Evolutionary conservation across 768 basidiomycete species (phyloP), one percentile per base, ranked within the genome.

Genomic region (Infundibulicybe gibba): DNA sequence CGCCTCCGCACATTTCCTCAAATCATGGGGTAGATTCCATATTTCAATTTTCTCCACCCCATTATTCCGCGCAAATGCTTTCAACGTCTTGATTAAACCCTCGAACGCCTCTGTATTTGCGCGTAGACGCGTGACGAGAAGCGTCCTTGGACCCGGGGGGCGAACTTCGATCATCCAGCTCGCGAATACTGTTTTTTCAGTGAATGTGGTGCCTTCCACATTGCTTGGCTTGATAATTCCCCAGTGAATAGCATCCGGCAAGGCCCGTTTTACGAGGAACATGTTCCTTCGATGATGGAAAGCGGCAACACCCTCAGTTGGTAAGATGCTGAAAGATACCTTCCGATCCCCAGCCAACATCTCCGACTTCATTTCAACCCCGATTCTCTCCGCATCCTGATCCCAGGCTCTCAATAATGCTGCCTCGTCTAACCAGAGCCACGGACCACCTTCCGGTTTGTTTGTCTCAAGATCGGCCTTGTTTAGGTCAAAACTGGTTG

Each of bases 71-170:
- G 76, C 76, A 12, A 62, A 55, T 25, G 61, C 54, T 45, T 64
- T 58, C 10, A 78, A 55, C 32, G 53, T 61, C 8, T 41, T 48
- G 6, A 80, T 49, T 11, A 80, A 55, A 5, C 31, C 55, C 3
- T 54, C 53, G 41, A 81, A 73, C 1, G 57, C 52, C 3, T 59
- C 55, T 14, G 58, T 44, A 15, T 44, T 49, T 13, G 56, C 60
- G 14, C 63, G 59, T n/a, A 81, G 40, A 3, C 75, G 70, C 15
- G 73, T 79, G 32, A 81, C 60, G 11, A 74, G 58, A 9, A 81
- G 60, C 12, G 68, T 71, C 15, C 50, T 53, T 1, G 59, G 59
- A 10, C 59, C 60, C 5, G 60, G 50, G 1, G 65, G 59, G 13
- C 49, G 50, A 12, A 63, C 47, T 17, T 79, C 74, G 20, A 76